phyloP scores from a whole-genome alignment of 768 basidiomycete species.

The Boletus subparvulus region DNA sequence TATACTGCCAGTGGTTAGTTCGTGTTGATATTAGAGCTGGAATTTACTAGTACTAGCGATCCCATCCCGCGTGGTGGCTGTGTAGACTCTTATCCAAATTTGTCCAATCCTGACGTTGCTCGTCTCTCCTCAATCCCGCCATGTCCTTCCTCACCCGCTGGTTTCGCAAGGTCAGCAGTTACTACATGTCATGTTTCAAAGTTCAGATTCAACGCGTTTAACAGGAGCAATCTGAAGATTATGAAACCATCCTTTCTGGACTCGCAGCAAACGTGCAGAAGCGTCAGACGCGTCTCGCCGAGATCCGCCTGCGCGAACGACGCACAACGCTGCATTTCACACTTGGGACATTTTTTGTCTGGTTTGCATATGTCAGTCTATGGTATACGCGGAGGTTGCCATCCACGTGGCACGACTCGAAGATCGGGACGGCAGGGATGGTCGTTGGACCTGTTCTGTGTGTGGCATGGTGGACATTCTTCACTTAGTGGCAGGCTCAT shows the following conservation, averaged over 20 bases:
- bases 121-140: slow-evolving; percentile 6
- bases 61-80: slow-evolving; percentile 18
- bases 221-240: slow-evolving; percentile 53
- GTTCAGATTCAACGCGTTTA: neutral
- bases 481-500: slow-evolving; percentile 3
- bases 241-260: slow-evolving; percentile 67
- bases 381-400: slow-evolving; percentile 71
- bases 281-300: slow-evolving; percentile 70
- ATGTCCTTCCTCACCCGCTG: slow-evolving; percentile 33
- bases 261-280: slow-evolving; percentile 71
- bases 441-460: slow-evolving; percentile 78
- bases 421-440: slow-evolving; percentile 47
- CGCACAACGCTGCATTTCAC: slow-evolving; percentile 76
- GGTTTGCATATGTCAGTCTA: slow-evolving; percentile 68
- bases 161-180: slow-evolving; percentile 27
- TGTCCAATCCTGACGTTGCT: slow-evolving; percentile 2
- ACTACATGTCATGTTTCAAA: neutral
- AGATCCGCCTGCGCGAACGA: slow-evolving; percentile 83
- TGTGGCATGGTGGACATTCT: slow-evolving; percentile 30
- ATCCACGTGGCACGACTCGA: slow-evolving; percentile 25
- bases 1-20: too few species aligned
- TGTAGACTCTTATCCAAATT: slow-evolving; percentile 19
- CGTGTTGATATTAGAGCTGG: neutral
- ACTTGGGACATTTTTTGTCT: slow-evolving; percentile 70
- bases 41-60: neutral